phyloP scores from a whole-genome alignment of 208 protist genomes.

The Leishmania guyanensis region DNA sequence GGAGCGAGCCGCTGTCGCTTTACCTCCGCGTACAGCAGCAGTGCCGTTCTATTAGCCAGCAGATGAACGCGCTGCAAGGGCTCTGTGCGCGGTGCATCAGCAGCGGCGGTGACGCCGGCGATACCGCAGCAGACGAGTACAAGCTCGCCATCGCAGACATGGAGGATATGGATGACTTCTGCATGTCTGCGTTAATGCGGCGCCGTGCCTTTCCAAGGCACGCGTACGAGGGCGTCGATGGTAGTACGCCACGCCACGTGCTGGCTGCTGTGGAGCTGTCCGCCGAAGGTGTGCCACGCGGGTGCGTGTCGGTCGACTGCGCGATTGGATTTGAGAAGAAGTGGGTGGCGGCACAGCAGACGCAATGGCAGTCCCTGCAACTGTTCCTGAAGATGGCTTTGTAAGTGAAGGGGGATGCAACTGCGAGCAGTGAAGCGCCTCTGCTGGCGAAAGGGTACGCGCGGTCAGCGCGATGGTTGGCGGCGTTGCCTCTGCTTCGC shows the following conservation, averaged over 20 bases:
- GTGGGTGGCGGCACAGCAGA: slow-evolving; percentile 41
- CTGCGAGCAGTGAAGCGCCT: not conserved
- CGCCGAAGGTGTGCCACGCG: slow-evolving; percentile 17
- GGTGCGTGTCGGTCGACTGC: slow-evolving; percentile 77
- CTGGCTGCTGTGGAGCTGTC: slow-evolving; percentile 19
- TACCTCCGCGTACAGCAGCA: slow-evolving; percentile 29
- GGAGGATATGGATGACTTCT: slow-evolving; percentile 38
- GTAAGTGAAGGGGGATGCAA: not conserved
- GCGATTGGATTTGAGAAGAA: slow-evolving; percentile 68
- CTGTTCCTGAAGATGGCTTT: slow-evolving; percentile 32
- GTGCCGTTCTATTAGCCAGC: slow-evolving; percentile 17
- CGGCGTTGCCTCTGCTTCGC: not conserved
- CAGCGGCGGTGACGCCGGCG: slow-evolving; percentile 28
- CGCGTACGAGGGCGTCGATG: slow-evolving; percentile 7
- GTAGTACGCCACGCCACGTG: slow-evolving; percentile 15
- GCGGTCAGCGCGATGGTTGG: not conserved
- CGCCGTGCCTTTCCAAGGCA: not conserved
- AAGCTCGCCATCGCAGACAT: slow-evolving; percentile 24
- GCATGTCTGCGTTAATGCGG: not conserved
- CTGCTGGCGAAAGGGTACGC: not conserved
- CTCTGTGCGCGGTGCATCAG: slow-evolving; percentile 45
- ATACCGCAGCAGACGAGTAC: slow-evolving; percentile 7
- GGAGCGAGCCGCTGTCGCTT: slow-evolving; percentile 34
- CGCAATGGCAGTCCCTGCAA: slow-evolving; percentile 55
- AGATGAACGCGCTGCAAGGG: slow-evolving; percentile 25